phyloP scores from a whole-genome alignment of 768 basidiomycete genomes.

The Suillus occidentalis region DNA sequence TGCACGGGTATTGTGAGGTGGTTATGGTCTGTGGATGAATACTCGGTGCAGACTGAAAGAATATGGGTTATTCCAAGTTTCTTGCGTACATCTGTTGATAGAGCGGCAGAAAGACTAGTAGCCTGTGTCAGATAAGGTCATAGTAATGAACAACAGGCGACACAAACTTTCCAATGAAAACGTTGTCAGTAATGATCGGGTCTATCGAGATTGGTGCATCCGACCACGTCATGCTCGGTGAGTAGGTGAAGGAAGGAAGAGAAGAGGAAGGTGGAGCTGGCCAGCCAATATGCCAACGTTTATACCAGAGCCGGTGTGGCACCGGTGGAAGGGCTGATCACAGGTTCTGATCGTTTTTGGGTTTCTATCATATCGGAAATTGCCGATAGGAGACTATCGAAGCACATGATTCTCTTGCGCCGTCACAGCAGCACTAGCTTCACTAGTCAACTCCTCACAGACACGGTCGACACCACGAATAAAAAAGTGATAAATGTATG shows the following conservation, averaged over 20 bases:
- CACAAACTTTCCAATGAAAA: conserved; percentile 40
- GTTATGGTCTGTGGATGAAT: conserved; percentile 41
- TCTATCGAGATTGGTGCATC: conserved; percentile 26
- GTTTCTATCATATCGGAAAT: neutral
- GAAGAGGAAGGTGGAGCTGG: conserved; percentile 14
- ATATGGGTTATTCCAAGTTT: conserved; percentile 53
- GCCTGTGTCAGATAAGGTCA: conserved; percentile 5
- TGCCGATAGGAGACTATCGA: neutral
- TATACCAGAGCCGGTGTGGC: conserved; percentile 4
- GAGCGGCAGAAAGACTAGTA: conserved; percentile 33
- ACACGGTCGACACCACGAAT: neutral
- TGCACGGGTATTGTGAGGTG: conserved; percentile 37
- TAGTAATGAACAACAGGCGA: neutral
- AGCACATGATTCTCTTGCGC: neutral
- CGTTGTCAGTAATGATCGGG: conserved; percentile 30
- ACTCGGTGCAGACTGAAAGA: conserved; percentile 59
- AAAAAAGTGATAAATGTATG: neutral
- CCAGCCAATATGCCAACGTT: conserved; percentile 8
- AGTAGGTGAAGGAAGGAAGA: neutral
- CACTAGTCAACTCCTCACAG: neutral
- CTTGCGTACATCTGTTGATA: conserved; percentile 29
- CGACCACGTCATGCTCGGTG: conserved; percentile 27
- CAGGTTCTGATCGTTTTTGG: neutral
- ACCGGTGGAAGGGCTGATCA: conserved; percentile 1
- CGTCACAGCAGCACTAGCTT: too few relatives aligned